Conservation (phyloP, 2,329 filamentous ascomycete species). For the Colletotrichum liaoningense region DNA sequence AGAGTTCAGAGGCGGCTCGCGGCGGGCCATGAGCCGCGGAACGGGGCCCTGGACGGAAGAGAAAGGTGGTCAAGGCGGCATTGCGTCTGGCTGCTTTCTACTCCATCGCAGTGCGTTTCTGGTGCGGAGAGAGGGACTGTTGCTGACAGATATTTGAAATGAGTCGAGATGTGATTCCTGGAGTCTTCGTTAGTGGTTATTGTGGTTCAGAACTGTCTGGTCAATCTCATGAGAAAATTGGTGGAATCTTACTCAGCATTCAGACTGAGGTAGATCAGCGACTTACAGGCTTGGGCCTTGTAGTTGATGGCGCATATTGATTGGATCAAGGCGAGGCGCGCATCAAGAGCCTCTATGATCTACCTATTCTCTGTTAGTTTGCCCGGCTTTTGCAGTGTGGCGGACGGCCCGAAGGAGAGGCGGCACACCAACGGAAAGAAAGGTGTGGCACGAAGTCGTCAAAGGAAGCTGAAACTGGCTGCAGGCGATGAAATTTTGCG, state of each 20-base stretch:
- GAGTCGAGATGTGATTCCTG: conserved; percentile 1
- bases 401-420: neutral
- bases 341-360: neutral
- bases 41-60: conserved; percentile 17
- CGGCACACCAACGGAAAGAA: neutral
- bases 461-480: neutral
- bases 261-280: too few species aligned
- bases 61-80: conserved; percentile 19
- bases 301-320: neutral
- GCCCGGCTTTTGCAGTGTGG: neutral
- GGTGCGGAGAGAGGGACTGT: neutral
- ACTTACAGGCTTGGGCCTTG: neutral
- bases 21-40: conserved; percentile 19
- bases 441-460: neutral
- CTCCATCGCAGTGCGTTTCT: conserved; percentile 18
- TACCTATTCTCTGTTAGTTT: neutral
- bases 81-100: neutral
- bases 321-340: neutral
- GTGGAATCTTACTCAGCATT: conserved; percentile 20
- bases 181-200: neutral
- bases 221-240: neutral
- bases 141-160: neutral
- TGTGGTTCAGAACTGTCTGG: neutral
- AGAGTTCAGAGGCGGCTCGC: conserved; percentile 16
- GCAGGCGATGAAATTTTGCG: neutral